phyloP scores from a whole-genome alignment of 2,329 filamentous ascomycete genomes.

The Cercospora sp. region DNA sequence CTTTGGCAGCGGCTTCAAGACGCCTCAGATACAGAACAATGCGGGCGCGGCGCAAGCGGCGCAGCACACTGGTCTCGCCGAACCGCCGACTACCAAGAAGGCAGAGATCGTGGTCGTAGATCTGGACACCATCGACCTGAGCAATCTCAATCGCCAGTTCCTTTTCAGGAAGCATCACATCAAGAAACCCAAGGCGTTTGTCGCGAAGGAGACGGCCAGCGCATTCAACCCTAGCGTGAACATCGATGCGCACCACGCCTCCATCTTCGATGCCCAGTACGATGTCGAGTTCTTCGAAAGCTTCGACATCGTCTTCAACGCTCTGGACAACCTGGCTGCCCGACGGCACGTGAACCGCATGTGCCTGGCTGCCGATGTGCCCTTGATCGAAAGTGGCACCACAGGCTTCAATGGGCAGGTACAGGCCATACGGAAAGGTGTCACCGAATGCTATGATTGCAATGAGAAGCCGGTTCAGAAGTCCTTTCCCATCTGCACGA shows the following conservation, averaged over 20 bases:
- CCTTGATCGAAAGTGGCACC: conserved; percentile 92
- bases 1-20: conserved; percentile 59
- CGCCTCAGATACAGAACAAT: neutral
- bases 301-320: conserved; percentile 91
- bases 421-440: conserved; percentile 83
- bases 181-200: conserved; percentile 92
- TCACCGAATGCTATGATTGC: conserved; percentile 96
- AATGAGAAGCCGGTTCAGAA: conserved; percentile 86
- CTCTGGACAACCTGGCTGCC: conserved; percentile 91
- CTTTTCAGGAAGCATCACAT: conserved; percentile 96
- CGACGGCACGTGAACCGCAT: conserved; percentile 94
- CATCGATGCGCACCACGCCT: conserved; percentile 85
- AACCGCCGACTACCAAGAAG: conserved; percentile 19
- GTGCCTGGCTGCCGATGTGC: conserved; percentile 88
- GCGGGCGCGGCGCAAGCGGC: conserved; percentile 12
- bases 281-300: conserved; percentile 81
- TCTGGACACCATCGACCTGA: conserved; percentile 96
- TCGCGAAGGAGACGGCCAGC: conserved; percentile 87
- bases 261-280: conserved; percentile 89
- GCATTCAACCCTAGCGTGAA: conserved; percentile 87
- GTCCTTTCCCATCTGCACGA: conserved; percentile 93
- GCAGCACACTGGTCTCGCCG: neutral
- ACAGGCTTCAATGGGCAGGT: conserved; percentile 98
- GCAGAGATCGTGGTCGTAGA: conserved; percentile 87
- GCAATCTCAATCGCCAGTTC: conserved; percentile 96